Conservation (phyloP, 202 grass and related monocot species). For the Elaeis oleifera region DNA sequence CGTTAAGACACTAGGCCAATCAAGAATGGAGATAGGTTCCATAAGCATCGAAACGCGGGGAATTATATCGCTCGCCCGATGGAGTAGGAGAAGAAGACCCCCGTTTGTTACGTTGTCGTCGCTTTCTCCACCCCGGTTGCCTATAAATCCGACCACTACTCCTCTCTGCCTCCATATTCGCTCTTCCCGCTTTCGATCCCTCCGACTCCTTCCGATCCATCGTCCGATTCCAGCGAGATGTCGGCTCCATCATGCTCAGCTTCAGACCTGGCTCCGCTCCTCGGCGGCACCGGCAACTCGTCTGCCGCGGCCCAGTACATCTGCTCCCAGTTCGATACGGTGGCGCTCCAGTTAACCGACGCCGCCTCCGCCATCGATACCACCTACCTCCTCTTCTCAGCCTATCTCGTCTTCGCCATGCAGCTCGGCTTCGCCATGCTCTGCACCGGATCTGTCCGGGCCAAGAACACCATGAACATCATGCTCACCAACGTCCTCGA, state of each 20-base stretch:
- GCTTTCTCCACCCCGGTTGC: no score
- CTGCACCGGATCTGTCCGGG: constrained; percentile 59
- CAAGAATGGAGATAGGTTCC: no score
- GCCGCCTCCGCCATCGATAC: constrained; percentile 47
- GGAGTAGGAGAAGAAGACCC: no score
- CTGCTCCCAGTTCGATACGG: constrained; percentile 42
- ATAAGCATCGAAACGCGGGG: no score
- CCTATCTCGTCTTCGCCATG: constrained; percentile 73
- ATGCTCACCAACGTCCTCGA: constrained; percentile 81
- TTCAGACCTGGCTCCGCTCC: constrained; percentile 42
- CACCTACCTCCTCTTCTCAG: constrained; percentile 73
- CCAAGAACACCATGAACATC: constrained; percentile 81
- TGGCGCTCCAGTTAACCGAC: constrained; percentile 12
- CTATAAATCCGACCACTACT: no score
- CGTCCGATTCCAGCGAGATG: constrained; percentile 22
- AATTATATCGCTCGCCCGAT: no score
- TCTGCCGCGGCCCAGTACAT: constrained; percentile 49
- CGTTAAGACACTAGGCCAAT: no score
- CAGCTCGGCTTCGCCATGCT: constrained; percentile 87
- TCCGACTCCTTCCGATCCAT: no score
- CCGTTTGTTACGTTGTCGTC: no score
- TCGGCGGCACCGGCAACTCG: constrained; percentile 30
- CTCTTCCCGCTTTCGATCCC: no score
- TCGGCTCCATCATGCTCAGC: constrained; percentile 42
- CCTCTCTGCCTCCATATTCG: no score